These are phyloP conservation scores for Plasmodium knowlesi DNA, from an alignment of 169 alveolate species.

Conservation along the genomic window DNA sequence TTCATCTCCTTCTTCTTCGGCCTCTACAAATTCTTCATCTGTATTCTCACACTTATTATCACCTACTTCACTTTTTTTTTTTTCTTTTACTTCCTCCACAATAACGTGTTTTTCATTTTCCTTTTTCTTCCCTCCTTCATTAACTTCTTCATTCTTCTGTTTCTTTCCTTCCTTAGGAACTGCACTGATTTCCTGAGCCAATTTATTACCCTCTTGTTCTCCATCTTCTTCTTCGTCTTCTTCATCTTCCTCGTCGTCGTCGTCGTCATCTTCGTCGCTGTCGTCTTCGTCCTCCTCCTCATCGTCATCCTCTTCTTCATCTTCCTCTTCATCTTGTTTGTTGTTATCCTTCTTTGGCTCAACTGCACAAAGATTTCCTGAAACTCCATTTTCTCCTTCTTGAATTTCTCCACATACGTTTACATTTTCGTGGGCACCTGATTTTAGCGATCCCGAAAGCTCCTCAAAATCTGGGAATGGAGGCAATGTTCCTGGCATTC, in stretches of 20 bases:
- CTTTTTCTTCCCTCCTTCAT: background rate
- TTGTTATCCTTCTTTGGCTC: background rate
- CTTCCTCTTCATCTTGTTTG: background rate
- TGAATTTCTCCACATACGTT: background rate
- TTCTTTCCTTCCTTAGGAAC: background rate
- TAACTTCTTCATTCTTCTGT: background rate
- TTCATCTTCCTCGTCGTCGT: too few species aligned
- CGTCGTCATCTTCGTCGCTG: too few species aligned
- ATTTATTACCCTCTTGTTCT: background rate
- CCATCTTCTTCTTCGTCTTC: too few species aligned
- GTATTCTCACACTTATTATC: background rate
- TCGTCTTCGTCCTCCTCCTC: too few species aligned
- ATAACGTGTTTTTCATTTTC: background rate
- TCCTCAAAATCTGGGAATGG: background rate
- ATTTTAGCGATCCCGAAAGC: background rate
- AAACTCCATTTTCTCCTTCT: background rate
- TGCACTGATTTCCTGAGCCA: background rate
- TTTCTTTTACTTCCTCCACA: background rate
- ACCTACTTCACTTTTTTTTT: background rate
- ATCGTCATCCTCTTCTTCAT: too few species aligned
- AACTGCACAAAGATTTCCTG: slow-evolving; percentile 4
- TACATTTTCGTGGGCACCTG: background rate
- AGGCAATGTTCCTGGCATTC: background rate
- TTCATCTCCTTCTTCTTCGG: background rate
- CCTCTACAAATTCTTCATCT: slow-evolving; percentile 7